Evolutionary conservation across 2,329 filamentous ascomycete species (phyloP), one percentile per base, ranked within the genome.

Genomic region (Cladophialophora yegresii): DNA sequence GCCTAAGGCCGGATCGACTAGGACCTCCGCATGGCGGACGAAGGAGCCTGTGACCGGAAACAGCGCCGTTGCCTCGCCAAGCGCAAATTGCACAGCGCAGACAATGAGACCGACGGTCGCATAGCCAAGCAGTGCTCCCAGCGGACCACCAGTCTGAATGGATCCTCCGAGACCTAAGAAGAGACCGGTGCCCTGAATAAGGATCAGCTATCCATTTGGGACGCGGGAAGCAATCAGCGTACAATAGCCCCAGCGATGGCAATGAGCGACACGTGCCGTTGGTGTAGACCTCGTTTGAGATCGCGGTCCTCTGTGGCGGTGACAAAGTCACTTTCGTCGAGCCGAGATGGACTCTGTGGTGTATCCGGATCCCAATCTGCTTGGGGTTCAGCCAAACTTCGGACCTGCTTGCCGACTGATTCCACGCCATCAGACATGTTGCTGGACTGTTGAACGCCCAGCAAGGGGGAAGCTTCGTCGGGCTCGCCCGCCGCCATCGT

Each of bases 161-260:
- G 81, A 80, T 62, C 77, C 75, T 47, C 82, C 82, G 1, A 83
- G 77, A 51, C 82, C 82, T 20, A 84, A 75, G 70, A 85, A 85
- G 1, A 84, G 75, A 64, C 81, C 81, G 1, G 81, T 83, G 55
- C 79, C 78, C 65, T 69, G 47, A 2, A 40, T 5, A 45, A 23
- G 10, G n/a, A 13, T 59, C 33, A 59, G 40, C 28, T 16, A 16
- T 50, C 12, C 22, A 8, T 3, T 8, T 23, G 12, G 47, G 43
- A 45, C 32, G 43, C 8, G 10, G 22, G 30, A 32, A 7, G 33
- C 36, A 33, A 26, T 22, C 9, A 36, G 45, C 49, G 22, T 71
- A 76, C 75, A 65, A 80, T 79, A 9, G 78, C 77, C n/a, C 78
- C 78, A 3, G 78, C 78, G 33, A 80, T 73, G 4, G 78, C 78